Conservation (phyloP, 2,329 filamentous ascomycete species). For the Parasarocladium wereldwijsianum region DNA sequence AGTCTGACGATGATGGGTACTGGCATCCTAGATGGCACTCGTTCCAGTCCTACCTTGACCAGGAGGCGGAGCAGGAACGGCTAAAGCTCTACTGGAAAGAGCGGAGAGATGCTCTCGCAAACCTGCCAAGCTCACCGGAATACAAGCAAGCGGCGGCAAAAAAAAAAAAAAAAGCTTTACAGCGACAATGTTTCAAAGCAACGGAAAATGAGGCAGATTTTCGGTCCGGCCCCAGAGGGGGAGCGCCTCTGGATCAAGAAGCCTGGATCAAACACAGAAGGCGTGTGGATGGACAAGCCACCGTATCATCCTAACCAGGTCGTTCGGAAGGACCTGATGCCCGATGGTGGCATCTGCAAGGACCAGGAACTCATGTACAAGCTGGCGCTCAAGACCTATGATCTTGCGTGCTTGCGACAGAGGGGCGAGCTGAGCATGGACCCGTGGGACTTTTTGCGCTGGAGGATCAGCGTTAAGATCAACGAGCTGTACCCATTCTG, state of each 20-base stretch:
- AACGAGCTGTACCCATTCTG: conserved; percentile 3
- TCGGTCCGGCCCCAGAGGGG: conserved; percentile 13
- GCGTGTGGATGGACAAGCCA: conserved; percentile 2
- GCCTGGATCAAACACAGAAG: no score
- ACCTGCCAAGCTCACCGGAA: not conserved
- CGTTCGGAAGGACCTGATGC: conserved; percentile 17
- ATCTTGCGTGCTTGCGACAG: conserved; percentile 13
- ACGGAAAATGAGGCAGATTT: conserved; percentile 19
- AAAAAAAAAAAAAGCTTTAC: conserved; percentile 10
- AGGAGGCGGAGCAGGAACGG: conserved; percentile 9
- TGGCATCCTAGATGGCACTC: conserved; percentile 18
- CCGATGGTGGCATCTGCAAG: conserved; percentile 16
- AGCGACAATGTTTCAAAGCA: conserved; percentile 18
- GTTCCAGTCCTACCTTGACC: conserved; percentile 13
- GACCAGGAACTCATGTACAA: conserved; percentile 20
- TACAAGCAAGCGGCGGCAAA: not conserved
- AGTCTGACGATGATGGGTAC: conserved; percentile 14
- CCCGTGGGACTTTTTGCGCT: conserved; percentile 22
- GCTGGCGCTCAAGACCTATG: conserved; percentile 17
- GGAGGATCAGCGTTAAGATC: conserved; percentile 14
- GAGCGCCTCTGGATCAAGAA: no score
- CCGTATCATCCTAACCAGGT: conserved; percentile 23
- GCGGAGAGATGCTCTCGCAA: no score
- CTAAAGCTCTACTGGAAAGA: not conserved
- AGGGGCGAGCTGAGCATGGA: conserved; percentile 17